Conservation (phyloP, 768 basidiomycete species). For the Auriscalpium microsporum region DNA sequence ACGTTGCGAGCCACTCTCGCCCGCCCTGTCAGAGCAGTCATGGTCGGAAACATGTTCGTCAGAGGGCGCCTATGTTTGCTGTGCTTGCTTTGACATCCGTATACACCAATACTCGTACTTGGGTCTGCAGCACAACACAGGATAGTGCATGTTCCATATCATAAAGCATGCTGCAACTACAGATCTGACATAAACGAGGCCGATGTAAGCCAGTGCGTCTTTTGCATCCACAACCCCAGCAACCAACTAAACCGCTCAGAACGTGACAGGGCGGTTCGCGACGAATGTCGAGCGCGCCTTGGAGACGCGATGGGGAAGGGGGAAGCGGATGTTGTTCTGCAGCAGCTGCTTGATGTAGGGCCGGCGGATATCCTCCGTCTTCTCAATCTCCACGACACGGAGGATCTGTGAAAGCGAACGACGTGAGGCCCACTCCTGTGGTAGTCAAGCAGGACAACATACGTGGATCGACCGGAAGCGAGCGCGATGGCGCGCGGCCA, state of each 20-base stretch:
- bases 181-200: not conserved
- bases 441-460: slow-evolving; percentile 21
- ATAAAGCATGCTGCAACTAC: not conserved
- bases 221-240: not conserved
- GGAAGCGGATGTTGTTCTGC: slow-evolving; percentile 89
- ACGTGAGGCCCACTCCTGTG: not conserved
- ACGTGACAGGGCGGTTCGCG: slow-evolving; percentile 69
- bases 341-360: slow-evolving; percentile 98
- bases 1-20: too few relatives aligned
- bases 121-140: too few relatives aligned
- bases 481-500: slow-evolving; percentile 98
- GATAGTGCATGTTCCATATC: not conserved
- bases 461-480: slow-evolving; percentile 99
- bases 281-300: slow-evolving; percentile 78
- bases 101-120: too few relatives aligned
- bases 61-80: too few relatives aligned
- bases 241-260: slow-evolving; percentile 27
- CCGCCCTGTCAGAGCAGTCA: too few relatives aligned
- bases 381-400: slow-evolving; percentile 93
- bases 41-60: too few relatives aligned
- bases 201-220: not conserved
- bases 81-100: too few relatives aligned
- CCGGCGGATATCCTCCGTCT: slow-evolving; percentile 84
- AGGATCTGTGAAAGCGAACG: slow-evolving; percentile 62
- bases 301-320: slow-evolving; percentile 81